phyloP scores from a whole-genome alignment of 371 early-diverging fungal species.

The Choanephora cucurbitarum region DNA sequence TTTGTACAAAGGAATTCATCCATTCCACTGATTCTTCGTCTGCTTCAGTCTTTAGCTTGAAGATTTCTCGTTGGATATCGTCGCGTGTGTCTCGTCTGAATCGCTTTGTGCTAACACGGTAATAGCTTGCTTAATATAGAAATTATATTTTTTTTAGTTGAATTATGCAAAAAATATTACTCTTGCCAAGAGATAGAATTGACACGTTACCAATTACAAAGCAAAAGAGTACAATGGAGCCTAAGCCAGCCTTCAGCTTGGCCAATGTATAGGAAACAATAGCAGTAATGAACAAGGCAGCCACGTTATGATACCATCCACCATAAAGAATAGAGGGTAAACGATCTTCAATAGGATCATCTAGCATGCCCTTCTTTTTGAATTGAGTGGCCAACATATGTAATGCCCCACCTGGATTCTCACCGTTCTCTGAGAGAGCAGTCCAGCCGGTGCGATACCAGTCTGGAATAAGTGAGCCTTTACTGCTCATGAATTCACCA shows the following conservation, averaged over 20 bases:
- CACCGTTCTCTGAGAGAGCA: slow-evolving; percentile 13
- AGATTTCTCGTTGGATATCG: slow-evolving; percentile 70
- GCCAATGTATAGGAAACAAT: slow-evolving; percentile 42
- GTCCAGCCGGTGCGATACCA: slow-evolving; percentile 49
- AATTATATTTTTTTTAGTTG: not conserved
- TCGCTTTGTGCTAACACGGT: slow-evolving; percentile 63
- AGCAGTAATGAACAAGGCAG: slow-evolving; percentile 38
- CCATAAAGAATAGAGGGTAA: slow-evolving; percentile 23
- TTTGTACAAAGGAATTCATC: slow-evolving; percentile 91
- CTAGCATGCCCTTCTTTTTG: slow-evolving; percentile 8
- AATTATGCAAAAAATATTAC: slow-evolving; percentile 10
- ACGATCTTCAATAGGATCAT: slow-evolving; percentile 24
- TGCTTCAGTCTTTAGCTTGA: slow-evolving; percentile 51
- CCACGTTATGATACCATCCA: slow-evolving; percentile 38
- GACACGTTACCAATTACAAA: slow-evolving; percentile 52
- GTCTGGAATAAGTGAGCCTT: slow-evolving; percentile 30
- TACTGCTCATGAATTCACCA: slow-evolving; percentile 12
- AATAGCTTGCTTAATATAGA: slow-evolving; percentile 60
- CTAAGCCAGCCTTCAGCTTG: slow-evolving; percentile 53
- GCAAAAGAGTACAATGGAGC: slow-evolving; percentile 49
- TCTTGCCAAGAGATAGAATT: not conserved
- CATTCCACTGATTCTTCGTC: slow-evolving; percentile 92
- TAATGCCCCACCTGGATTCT: slow-evolving; percentile 38
- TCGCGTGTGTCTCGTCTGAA: slow-evolving; percentile 70
- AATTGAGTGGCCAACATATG: slow-evolving; percentile 28